These are phyloP conservation scores for Inga oerstediana DNA, from an alignment of 306 rosid species.

Conservation along the genomic window DNA sequence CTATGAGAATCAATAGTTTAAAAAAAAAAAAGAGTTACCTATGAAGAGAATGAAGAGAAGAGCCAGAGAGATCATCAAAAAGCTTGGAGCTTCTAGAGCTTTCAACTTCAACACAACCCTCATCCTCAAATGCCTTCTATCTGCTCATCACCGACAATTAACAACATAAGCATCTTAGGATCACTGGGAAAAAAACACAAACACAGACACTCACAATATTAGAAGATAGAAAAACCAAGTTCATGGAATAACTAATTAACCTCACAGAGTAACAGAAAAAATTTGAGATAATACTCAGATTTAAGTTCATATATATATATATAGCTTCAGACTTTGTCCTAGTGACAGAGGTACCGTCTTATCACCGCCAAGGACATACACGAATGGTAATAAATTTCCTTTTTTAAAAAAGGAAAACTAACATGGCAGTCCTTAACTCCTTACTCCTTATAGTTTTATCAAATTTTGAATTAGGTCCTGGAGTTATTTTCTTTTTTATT, in stretches of 20 bases:
- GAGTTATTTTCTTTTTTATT: no score
- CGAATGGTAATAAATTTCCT: no score
- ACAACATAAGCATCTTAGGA: neutral
- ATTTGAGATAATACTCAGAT: neutral
- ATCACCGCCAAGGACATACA: no score
- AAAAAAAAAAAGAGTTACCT: constrained; percentile 27
- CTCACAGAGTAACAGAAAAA: neutral
- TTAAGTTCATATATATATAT: no score
- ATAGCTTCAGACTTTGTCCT: no score
- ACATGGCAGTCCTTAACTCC: no score
- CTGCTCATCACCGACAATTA: neutral
- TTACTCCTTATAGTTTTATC: no score
- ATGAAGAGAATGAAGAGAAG: constrained; percentile 30
- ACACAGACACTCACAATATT: neutral
- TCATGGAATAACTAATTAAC: neutral
- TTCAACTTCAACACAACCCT: no score
- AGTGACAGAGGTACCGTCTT: no score
- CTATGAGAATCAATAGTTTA: no score
- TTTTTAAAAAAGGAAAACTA: no score
- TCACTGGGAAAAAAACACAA: neutral
- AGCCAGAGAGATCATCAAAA: constrained; percentile 30
- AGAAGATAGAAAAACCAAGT: neutral
- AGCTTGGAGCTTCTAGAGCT: constrained; percentile 2
- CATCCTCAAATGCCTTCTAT: constrained; percentile 18
- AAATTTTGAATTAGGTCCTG: no score